Conservation (phyloP, 2,329 filamentous ascomycete species). For the Botrytis aclada region DNA sequence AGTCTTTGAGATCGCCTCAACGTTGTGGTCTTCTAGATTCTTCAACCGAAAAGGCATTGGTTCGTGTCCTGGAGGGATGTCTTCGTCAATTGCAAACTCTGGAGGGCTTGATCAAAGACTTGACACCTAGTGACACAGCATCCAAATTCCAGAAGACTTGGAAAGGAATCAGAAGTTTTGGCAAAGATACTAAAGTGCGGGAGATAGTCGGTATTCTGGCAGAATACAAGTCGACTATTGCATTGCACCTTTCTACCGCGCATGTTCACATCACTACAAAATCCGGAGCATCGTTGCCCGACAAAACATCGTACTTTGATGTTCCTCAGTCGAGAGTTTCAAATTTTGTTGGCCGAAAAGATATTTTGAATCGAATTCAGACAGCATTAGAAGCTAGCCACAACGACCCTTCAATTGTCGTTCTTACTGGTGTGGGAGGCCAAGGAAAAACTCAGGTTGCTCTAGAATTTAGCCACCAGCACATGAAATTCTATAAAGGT, state of each 20-base stretch:
- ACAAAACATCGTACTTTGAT: neutral
- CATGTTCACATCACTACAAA: neutral
- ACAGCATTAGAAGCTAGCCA: neutral
- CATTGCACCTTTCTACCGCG: slow-evolving; percentile 10
- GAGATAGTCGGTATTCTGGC: slow-evolving; percentile 9
- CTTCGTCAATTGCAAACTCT: slow-evolving; percentile 6
- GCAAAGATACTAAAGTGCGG: slow-evolving; percentile 16
- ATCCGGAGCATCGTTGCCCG: neutral
- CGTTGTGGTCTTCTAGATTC: neutral
- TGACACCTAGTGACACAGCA: slow-evolving; percentile 14
- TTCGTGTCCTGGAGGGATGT: slow-evolving; percentile 15
- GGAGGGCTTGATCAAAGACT: slow-evolving; percentile 10
- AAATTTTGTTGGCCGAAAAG: slow-evolving; percentile 13
- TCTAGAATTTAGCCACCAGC: slow-evolving; percentile 7
- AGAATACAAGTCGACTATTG: slow-evolving; percentile 14
- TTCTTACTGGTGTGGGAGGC: slow-evolving; percentile 14
- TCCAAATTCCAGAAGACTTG: slow-evolving; percentile 16
- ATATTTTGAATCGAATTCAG: neutral
- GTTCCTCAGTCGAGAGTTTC: neutral
- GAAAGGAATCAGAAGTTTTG: slow-evolving; percentile 15
- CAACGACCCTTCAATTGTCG: slow-evolving; percentile 3
- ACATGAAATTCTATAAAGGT: slow-evolving; percentile 7
- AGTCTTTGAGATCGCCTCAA: neutral
- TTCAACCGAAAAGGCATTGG: slow-evolving; percentile 6
- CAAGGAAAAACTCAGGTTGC: slow-evolving; percentile 20